Base-by-base conservation (phyloP, 768 basidiomycete genomes). In the Polyporus arcularius region DNA sequence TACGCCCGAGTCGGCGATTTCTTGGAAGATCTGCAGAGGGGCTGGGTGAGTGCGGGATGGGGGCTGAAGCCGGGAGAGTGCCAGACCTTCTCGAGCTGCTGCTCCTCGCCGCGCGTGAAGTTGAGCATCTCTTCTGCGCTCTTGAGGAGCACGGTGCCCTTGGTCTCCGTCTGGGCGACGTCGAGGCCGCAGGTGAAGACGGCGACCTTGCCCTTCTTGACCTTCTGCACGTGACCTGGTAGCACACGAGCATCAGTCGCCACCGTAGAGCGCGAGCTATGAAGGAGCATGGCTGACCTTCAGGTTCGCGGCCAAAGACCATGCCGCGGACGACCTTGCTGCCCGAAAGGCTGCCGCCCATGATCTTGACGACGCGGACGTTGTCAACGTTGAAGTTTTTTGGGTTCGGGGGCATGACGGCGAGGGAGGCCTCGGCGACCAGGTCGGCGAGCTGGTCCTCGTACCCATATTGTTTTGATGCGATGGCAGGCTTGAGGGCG, bases 321-420 rank as follows among this genome's bases (percentile, higher is more conserved):
- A 99, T 99, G 53, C 97, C 97, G 65, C 91, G 85, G 5, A 99
- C 90, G 5, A 99, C 96, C 57, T 82, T 85, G 75, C 94, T 96
- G 26, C 80, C 83, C 4, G 86, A 74, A n/a, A 99, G 76, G 68
- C 83, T 90, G 35, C 97, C 93, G 57, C 97, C 97, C 86, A 99
- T 89, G 63, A 99, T 98, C 78, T 98, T 99, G 69, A 99, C 97
- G 28, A 99, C 96, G 10, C 97, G 87, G 0, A 99, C 92, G 68
- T 95, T 96, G 75, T 99, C 97, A 31, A 98, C 95, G 75, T 97
- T 98, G 85, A 98, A 99, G 74, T 93, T 88, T 71, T 89, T 89
- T 8, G 86, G 85, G 71, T 92, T 92, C 1, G 80, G 72, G 4
- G 94, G 93, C 95, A 98, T 97, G 66, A 98, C 89, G 2, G 88